Percentiles rank a stretch among this genome's conserved stretches.
Conservation (phyloP, 495 filamentous ascomycete species). For the Podospora conica region DNA sequence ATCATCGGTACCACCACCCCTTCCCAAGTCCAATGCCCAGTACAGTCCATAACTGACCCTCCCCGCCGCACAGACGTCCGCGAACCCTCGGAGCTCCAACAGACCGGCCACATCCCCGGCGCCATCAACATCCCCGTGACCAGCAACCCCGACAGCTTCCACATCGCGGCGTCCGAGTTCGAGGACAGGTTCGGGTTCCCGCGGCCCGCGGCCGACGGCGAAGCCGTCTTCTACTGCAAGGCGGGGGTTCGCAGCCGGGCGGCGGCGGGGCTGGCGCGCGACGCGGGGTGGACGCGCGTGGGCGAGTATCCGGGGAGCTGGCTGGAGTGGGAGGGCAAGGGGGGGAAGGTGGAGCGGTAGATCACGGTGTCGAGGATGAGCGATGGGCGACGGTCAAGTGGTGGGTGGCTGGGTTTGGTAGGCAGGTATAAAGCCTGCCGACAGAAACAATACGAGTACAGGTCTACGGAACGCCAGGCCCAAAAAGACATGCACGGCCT, state of each 20-base stretch:
- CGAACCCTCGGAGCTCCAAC: slow-evolving; percentile 68
- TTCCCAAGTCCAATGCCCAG: not conserved
- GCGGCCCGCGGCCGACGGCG: slow-evolving; percentile 48
- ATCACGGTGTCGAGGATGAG: no score
- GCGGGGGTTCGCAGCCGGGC: slow-evolving; percentile 74
- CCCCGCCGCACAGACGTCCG: slow-evolving; percentile 61
- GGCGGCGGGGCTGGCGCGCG: slow-evolving; percentile 72
- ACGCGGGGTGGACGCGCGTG: slow-evolving; percentile 66
- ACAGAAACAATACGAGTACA: no score
- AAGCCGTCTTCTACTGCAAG: slow-evolving; percentile 88
- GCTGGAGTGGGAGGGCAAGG: slow-evolving; percentile 75
- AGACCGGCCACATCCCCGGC: slow-evolving; percentile 69
- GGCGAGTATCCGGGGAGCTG: slow-evolving; percentile 86
- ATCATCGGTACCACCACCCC: slow-evolving; percentile 14
- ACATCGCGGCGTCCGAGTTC: slow-evolving; percentile 71
- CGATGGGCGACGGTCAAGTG: no score
- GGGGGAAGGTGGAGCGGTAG: slow-evolving; percentile 52
- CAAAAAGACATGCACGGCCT: no score
- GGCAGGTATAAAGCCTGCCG: no score
- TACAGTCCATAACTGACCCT: slow-evolving; percentile 10
- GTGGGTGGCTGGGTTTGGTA: no score
- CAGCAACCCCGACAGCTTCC: slow-evolving; percentile 69
- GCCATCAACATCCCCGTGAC: slow-evolving; percentile 74
- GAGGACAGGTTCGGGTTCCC: slow-evolving; percentile 62
- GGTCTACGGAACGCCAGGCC: no score